Base-by-base conservation (phyloP, 106 monocot genomes). In the Dioscorea dumetorum region DNA sequence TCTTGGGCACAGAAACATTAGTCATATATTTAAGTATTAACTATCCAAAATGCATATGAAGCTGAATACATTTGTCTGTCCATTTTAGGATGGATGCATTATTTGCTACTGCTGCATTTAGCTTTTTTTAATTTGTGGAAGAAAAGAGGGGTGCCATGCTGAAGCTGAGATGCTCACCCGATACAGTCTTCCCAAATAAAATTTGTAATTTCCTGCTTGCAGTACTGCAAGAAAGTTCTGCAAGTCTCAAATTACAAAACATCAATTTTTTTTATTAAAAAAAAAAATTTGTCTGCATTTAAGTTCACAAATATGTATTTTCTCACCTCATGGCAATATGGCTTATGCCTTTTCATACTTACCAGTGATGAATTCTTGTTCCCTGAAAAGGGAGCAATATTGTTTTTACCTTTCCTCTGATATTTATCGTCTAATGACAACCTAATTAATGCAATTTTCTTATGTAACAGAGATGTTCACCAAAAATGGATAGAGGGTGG, bases 401-500 rank as follows among this genome's bases (percentile, higher is more conserved):
- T 28, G 28, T 28, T 28, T 28, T 28, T 28, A 28, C 2, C 28
- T 28, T 28, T 28, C 3, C 28, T 8, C 41, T 41, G 6, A 41
- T 41, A 41, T 41, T 5, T 5, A 41, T 41, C 10, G 0, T 41
- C 3, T 16, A 58, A 57, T 6, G 32, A 15, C 48, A 33, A 34
- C 4, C 64, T 60, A 32, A 8, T 58, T 52, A 1, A 49, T 41
- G 8, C 0, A 11, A 41, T 13, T 60, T 2, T 57, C 50, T 62
- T 16, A 61, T 19, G 33, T 19, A 62, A 24, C 78, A 94, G 94
- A 66, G 97, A 97, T 79, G 97, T 97, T 17, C 92, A 97, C 76
- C 97, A 97, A 56, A 97, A 97, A 74, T 97, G 97, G 97, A 92
- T 97, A 10, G 97, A 92, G 24, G 95, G 91, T 21, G 92, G 97